Evolutionary conservation across 768 basidiomycete genomes (phyloP).

Genomic region (Strobilomyces confusus): DNA sequence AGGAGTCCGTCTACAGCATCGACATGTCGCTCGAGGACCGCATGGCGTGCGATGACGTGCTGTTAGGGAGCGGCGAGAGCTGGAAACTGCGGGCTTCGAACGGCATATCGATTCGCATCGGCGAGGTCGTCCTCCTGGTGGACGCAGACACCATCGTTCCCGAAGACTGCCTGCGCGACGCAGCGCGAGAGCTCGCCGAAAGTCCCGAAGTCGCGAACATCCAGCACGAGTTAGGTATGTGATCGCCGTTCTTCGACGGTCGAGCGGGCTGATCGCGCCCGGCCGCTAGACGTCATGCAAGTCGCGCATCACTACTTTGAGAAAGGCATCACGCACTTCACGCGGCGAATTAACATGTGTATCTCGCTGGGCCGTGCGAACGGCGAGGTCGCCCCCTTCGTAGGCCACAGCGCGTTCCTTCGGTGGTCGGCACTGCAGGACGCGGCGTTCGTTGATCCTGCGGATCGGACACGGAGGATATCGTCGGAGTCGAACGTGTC

Average conservation of each 20-base stretch:
- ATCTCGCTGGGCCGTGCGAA: too few species aligned
- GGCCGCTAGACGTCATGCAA: slow-evolving; percentile 72
- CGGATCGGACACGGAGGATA: slow-evolving; percentile 59
- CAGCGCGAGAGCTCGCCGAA: slow-evolving; percentile 77
- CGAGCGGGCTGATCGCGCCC: not conserved
- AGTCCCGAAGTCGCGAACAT: slow-evolving; percentile 67
- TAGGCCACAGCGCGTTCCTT: slow-evolving; percentile 86
- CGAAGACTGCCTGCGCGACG: slow-evolving; percentile 88
- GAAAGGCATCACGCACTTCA: too few species aligned
- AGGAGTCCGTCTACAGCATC: slow-evolving; percentile 33
- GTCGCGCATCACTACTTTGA: too few species aligned
- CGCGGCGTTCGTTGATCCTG: slow-evolving; percentile 62
- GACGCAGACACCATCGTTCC: slow-evolving; percentile 90
- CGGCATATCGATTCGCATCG: slow-evolving; percentile 68
- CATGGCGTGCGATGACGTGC: slow-evolving; percentile 71
- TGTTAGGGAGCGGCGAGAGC: slow-evolving; percentile 48
- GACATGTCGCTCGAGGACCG: slow-evolving; percentile 60
- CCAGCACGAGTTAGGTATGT: slow-evolving; percentile 79
- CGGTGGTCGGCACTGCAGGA: slow-evolving; percentile 90
- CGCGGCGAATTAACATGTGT: slow-evolving; percentile 79
- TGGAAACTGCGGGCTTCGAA: slow-evolving; percentile 79
- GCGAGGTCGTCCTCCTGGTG: slow-evolving; percentile 76
- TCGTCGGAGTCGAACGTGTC: slow-evolving; percentile 66
- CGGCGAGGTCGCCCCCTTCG: slow-evolving; percentile 72
- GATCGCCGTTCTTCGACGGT: slow-evolving; percentile 18